phyloP scores from a whole-genome alignment of 192 early-diverging fungal genomes.

The Rhizophagus clarus region DNA sequence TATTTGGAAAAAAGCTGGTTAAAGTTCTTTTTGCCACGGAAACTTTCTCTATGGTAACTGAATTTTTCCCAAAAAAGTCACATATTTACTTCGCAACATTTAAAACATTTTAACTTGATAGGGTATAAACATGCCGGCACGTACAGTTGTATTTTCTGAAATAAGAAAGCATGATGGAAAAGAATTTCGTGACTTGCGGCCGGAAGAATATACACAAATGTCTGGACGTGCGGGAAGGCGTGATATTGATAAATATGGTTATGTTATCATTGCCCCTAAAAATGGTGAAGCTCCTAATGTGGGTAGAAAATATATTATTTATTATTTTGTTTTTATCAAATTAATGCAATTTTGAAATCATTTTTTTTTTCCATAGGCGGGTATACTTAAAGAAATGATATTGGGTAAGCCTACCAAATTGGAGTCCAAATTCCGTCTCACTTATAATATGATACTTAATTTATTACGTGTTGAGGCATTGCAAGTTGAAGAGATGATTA shows the following conservation, averaged over 20 bases:
- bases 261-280: constrained; percentile 83
- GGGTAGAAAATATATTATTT: neutral
- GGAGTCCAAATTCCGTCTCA: constrained; percentile 93
- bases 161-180: constrained; percentile 92
- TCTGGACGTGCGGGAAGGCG: constrained; percentile 95
- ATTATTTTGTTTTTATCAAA: neutral
- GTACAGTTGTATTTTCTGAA: constrained; percentile 90
- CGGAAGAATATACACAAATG: constrained; percentile 99
- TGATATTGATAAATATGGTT: constrained; percentile 88
- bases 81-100: neutral
- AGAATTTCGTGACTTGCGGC: constrained; percentile 73
- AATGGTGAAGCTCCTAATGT: constrained; percentile 29
- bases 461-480: constrained; percentile 92
- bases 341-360: neutral
- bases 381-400: constrained; percentile 75
- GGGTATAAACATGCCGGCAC: constrained; percentile 97
- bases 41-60: constrained; percentile 92
- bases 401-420: constrained; percentile 88
- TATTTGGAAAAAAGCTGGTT: constrained; percentile 89
- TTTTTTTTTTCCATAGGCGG: constrained; percentile 30
- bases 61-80: neutral
- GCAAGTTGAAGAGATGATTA: constrained; percentile 98
- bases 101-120: constrained; percentile 21
- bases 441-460: constrained; percentile 98
- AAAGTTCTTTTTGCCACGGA: constrained; percentile 96